Base-by-base conservation (phyloP, 2,329 filamentous ascomycete genomes). In the Penicillium griseofulvum region DNA sequence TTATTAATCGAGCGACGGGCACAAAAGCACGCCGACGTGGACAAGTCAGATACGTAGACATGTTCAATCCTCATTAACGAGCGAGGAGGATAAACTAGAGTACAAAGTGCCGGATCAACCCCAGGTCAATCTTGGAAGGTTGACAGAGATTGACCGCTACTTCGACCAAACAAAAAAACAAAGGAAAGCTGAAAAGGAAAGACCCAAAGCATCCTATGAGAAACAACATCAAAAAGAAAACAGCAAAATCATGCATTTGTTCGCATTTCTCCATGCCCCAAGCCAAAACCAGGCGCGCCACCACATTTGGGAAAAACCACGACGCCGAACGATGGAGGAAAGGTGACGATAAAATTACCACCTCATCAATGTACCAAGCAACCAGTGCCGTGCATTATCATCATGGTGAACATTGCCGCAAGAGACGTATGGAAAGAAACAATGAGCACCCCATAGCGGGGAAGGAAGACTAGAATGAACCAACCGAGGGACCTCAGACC, bases 311-410 rank as follows among this genome's bases (percentile, higher is more conserved):
- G 55, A 51, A 54, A 49, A 52, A 58, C 56, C 60, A 61, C 48
- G 60, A 64, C 62, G 63, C 62, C 62, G 49, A 64, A 58, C 49
- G 56, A 65, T 65, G 62, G 59, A 61, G 59, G 55, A 54, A 49
- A 43, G 41, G 31, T 43, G 42, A 31, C 12, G 17, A 34, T 31
- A 33, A 46, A 52, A 50, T 10, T 39, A 49, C 37, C 38, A 48
- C 56, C 49, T 54, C 47, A 48, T 58, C 57, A 53, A 52, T 62
- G 54, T 55, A 60, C 55, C 56, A 49, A 62, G 47, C 58, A 60
- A 52, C 54, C 58, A 56, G 57, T 54, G 54, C 59, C 36, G 54
- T 51, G 60, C 54, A 61, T 62, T 51, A 48, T 54, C 52, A 54
- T 54, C 52, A 53, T 56, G 37, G 48, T 55, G 58, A 64, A 55